Evolutionary conservation across 2,329 filamentous ascomycete species (phyloP), one percentile per base, ranked within the genome.

Genomic region (Cercospora janseana): DNA sequence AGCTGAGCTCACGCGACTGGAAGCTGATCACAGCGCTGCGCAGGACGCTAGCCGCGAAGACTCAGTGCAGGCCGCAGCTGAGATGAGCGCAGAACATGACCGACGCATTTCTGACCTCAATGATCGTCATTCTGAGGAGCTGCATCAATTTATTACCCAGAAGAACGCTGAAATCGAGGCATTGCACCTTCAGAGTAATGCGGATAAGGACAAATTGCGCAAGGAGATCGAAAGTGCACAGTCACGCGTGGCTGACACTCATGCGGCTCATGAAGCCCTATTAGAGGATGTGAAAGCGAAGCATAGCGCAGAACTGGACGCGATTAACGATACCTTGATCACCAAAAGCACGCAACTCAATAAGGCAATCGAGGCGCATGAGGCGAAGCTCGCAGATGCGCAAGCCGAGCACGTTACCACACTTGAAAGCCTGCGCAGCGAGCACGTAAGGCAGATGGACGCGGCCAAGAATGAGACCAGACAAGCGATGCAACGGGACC

Each of bases 81-180:
- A 43, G n/a, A 13, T 46, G 29, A 16, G 26, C 27, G 43, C 38
- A 12, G 41, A 44, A 4, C 45, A 55, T 24, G 49, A 47, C 8
- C 41, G 16, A 24, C 27, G 18, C n/a, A 24, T 23, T n/a, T 20
- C 49, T 18, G 23, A 44, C 10, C 27, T 50, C n/a, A 45, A 35
- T 12, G 34, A 40, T 15, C 16, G 9, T 9, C 48, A 56, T 20
- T 23, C 43, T n/a, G 26, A 43, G n/a, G 40, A 48, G n/a, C 34
- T 53, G 20, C 45, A 55, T 23, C 49, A 50, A 15, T 4, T 48
- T 42, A 37, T 45, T 37, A 37, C 45, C 8, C 44, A 55, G 15
- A 28, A 56, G 24, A 46, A 56, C 9, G 24, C 40, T 26, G 53
- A 57, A 21, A 46, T n/a, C 23, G 44, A 55, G 27, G 34, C 47